A percentile compares a stretch with the other conserved stretches of the same genome.
Conservation (phyloP, 2,329 filamentous ascomycete species). For the Pseudogymnoascus sp. region DNA sequence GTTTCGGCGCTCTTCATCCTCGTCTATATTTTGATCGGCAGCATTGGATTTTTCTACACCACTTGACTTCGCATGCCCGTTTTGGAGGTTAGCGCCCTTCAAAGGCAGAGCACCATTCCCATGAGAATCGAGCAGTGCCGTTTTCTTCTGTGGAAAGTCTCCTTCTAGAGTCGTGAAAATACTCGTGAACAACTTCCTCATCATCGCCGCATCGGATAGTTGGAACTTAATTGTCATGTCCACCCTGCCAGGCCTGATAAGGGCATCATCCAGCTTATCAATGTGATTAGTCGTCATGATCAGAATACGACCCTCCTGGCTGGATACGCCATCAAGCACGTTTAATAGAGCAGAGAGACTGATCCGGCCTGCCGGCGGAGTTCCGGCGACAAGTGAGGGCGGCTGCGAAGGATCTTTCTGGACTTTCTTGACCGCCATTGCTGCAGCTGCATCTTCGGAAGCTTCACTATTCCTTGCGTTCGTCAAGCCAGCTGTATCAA, state of each 20-base stretch:
- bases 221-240: constrained; percentile 54
- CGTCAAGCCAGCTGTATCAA: constrained; percentile 66
- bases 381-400: not conserved
- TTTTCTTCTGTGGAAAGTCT: constrained; percentile 15
- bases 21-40: constrained; percentile 4
- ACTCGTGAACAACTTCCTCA: constrained; percentile 25
- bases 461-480: constrained; percentile 43
- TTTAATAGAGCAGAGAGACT: constrained; percentile 62
- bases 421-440: constrained; percentile 17
- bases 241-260: constrained; percentile 56
- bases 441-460: constrained; percentile 14
- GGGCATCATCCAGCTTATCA: constrained; percentile 53
- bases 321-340: constrained; percentile 61
- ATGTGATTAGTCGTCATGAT: constrained; percentile 67
- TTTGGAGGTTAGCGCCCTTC: not conserved
- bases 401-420: constrained; percentile 20
- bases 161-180: constrained; percentile 34
- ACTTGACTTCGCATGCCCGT: not conserved
- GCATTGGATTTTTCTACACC: constrained; percentile 10
- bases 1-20: constrained; percentile 1
- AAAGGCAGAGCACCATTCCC: not conserved
- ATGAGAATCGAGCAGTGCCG: not conserved
- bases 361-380: constrained; percentile 27
- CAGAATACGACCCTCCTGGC: constrained; percentile 59
- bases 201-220: constrained; percentile 24